Conservation (phyloP, 768 basidiomycete species). For the Boletus reticuloceps region DNA sequence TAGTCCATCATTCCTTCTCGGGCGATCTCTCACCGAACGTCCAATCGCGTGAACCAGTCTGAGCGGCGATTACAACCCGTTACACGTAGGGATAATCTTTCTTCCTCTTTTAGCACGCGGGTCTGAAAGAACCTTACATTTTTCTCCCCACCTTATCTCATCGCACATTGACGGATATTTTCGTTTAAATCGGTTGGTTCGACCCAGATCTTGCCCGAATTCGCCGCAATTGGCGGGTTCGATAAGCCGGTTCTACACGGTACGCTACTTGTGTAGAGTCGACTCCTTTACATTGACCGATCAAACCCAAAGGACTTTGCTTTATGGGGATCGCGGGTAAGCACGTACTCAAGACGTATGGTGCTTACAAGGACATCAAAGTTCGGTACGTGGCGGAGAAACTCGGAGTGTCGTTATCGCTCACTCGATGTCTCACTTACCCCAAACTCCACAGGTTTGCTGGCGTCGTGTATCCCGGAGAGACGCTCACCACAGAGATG, state of each 20-base stretch:
- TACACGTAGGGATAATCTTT: slow-evolving; percentile 58
- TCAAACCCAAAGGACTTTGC: slow-evolving; percentile 59
- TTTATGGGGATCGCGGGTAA: slow-evolving; percentile 92
- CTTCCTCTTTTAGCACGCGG: background rate
- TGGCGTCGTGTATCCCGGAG: slow-evolving; percentile 91
- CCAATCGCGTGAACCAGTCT: slow-evolving; percentile 44
- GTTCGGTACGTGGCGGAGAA: slow-evolving; percentile 57
- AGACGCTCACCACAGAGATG: slow-evolving; percentile 95
- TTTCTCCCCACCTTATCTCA: background rate
- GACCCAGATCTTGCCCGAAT: slow-evolving; percentile 81
- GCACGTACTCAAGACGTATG: slow-evolving; percentile 86
- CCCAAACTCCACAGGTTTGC: slow-evolving; percentile 55
- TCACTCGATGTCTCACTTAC: too few species aligned
- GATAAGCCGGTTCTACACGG: slow-evolving; percentile 85
- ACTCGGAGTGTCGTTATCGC: background rate
- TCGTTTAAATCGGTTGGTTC: slow-evolving; percentile 1
- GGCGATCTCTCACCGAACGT: slow-evolving; percentile 1
- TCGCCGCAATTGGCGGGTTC: slow-evolving; percentile 94
- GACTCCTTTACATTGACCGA: background rate
- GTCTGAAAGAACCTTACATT: background rate
- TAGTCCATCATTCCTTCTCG: slow-evolving; percentile 14
- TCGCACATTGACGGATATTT: background rate
- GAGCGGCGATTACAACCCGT: slow-evolving; percentile 89
- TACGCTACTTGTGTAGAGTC: slow-evolving; percentile 10
- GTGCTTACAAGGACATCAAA: slow-evolving; percentile 90